Base-by-base conservation (phyloP, 306 rosid species). In the Bauhinia variegata region DNA sequence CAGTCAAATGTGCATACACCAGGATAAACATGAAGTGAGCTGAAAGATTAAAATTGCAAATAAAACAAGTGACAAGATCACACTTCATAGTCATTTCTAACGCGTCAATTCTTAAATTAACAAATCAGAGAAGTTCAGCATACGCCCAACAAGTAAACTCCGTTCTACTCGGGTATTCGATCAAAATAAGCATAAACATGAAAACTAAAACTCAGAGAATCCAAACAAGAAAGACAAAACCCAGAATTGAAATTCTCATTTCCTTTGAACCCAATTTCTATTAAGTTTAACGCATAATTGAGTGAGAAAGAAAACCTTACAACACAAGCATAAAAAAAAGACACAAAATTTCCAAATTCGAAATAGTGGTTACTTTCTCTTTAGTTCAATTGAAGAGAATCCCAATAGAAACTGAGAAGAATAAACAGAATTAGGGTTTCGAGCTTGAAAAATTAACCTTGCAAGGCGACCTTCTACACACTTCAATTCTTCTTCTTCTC, bases 381-480 rank as follows among this genome's bases (percentile, higher is more conserved):
- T 19, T 54, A 43, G 36, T 15, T 42, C 30, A 72, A 23, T 41
- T 73, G 41, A 12, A 59, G 41, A 56, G 42, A 2, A 66, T 13
- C n/a, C n/a, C 14, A 17, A 4, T 2, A 36, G 39, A 61, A 23
- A 8, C 11, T 41, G 11, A 11, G 16, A n/a, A 37, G 5, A 28
- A 54, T 54, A 46, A 23, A 15, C 37, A 52, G 47, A 63, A 54
- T 60, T 38, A 58, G 60, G 7, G 19, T 18, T 5, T 10, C 5
- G 1, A 47, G 18, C 19, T n/a, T 28, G 30, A 36, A 56, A 58
- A 74, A 60, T 47, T 8, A 57, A 72, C 82, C 82, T 77, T 17
- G 50, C 13, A 14, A 16, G 5, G n/a, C 2, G 33, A 7, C 12
- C 2, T 8, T 4, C 13, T 2, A 10, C 14, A 41, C 47, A 1